These are phyloP conservation scores for Boehmeria nivea DNA, from an alignment of 306 rosid species.

Conservation along the genomic window DNA sequence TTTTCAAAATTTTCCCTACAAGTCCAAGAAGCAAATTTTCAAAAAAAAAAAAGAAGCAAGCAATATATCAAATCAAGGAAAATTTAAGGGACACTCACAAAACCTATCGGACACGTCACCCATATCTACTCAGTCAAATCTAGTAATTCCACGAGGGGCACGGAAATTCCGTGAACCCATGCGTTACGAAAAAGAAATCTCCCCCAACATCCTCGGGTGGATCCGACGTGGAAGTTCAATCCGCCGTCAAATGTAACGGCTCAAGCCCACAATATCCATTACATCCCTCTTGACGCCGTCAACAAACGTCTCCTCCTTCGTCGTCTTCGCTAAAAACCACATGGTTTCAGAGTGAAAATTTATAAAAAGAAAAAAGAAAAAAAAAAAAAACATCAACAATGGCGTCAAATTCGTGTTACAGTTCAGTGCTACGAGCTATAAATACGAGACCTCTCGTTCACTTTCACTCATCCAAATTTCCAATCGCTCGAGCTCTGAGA, in stretches of 20 bases:
- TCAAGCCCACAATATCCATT: neutral
- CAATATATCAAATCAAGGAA: no score
- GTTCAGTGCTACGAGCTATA: constrained; percentile 37
- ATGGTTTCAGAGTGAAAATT: no score
- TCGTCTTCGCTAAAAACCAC: neutral
- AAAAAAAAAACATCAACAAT: constrained; percentile 14
- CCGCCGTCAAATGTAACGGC: constrained; percentile 14
- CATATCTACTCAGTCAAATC: no score
- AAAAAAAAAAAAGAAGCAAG: no score
- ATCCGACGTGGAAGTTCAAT: constrained; percentile 41
- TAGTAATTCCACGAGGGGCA: no score
- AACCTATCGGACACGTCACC: no score
- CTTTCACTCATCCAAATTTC: constrained; percentile 14
- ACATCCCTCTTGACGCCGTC: constrained; percentile 5
- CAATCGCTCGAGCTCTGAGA: neutral
- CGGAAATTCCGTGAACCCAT: no score
- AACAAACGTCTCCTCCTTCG: neutral
- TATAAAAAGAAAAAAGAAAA: constrained; percentile 9
- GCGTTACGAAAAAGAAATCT: no score
- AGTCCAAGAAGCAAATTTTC: no score
- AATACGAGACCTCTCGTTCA: constrained; percentile 33
- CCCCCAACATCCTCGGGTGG: constrained; percentile 26
- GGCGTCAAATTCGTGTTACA: constrained; percentile 34
- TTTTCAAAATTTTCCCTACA: no score
- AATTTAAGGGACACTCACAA: no score